phyloP scores from a whole-genome alignment of 2,329 filamentous ascomycete species.

The Exophiala phaeomuriformis region DNA sequence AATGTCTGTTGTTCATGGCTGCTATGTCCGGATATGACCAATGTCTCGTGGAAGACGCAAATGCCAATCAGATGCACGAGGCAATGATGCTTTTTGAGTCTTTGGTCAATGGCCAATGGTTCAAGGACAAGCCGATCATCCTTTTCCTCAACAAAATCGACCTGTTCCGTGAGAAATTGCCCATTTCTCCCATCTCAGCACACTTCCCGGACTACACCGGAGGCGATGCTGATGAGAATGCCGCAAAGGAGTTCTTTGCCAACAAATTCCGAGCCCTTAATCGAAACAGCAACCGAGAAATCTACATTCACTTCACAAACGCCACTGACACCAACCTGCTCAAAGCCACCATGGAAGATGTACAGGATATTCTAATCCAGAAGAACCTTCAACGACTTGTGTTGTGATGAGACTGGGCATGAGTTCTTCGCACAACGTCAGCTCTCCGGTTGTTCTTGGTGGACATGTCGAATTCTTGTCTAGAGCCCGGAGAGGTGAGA shows the following conservation, averaged over 20 bases:
- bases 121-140: slow-evolving; percentile 71
- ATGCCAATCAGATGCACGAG: slow-evolving; percentile 90
- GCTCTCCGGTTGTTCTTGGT: not conserved
- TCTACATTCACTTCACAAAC: slow-evolving; percentile 54
- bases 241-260: slow-evolving; percentile 72
- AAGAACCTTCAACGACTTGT: slow-evolving; percentile 74
- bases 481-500: too few species aligned
- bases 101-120: slow-evolving; percentile 80
- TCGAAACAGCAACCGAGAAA: slow-evolving; percentile 51
- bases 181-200: slow-evolving; percentile 61
- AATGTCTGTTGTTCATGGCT: slow-evolving; percentile 85
- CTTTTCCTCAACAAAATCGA: slow-evolving; percentile 86
- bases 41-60: slow-evolving; percentile 90
- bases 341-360: slow-evolving; percentile 78
- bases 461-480: too few species aligned
- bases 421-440: not conserved
- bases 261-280: slow-evolving; percentile 74
- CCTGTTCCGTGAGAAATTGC: slow-evolving; percentile 70
- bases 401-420: slow-evolving; percentile 43
- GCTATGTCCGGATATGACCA: slow-evolving; percentile 96
- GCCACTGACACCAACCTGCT: slow-evolving; percentile 64
- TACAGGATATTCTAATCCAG: slow-evolving; percentile 83
- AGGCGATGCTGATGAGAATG: slow-evolving; percentile 62
- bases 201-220: slow-evolving; percentile 76
- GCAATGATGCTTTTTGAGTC: slow-evolving; percentile 82